These are phyloP conservation scores for Favolaschia claudopus DNA, from an alignment of 768 basidiomycete species.

Conservation along the genomic window DNA sequence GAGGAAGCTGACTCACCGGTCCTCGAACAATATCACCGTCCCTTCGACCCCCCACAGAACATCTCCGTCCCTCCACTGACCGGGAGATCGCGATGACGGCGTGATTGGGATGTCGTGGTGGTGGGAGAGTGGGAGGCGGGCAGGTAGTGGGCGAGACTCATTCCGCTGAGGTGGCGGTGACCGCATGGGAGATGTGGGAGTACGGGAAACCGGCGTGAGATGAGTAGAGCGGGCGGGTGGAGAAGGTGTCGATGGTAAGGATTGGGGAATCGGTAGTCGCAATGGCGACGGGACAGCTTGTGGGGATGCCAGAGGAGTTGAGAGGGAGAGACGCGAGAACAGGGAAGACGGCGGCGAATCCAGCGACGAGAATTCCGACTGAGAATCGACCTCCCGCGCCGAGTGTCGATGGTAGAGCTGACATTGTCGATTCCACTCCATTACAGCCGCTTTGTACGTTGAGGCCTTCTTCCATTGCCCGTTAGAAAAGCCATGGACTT, in stretches of 20 bases:
- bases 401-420: background rate
- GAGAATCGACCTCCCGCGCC: no score
- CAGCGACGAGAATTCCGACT: no score
- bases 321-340: no score
- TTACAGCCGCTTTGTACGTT: background rate
- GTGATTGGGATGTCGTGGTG: background rate
- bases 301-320: no score
- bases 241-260: no score
- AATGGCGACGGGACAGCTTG: no score
- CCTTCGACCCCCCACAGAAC: background rate
- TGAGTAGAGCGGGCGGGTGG: no score
- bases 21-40: background rate
- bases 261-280: no score
- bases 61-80: background rate
- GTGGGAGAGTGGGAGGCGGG: background rate
- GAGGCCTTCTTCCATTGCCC: background rate
- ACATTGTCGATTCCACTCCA: background rate
- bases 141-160: background rate
- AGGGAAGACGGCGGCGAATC: no score
- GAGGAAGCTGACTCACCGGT: background rate
- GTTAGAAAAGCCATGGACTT: background rate
- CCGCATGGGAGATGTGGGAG: no score
- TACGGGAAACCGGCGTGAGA: no score
- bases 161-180: no score
- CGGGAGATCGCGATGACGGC: background rate